A percentile compares a stretch with the other conserved stretches of the same genome.
Evolutionary conservation across 805 yeast genomes (phyloP).

Genomic region (Wickerhamiella bombiphila): DNA sequence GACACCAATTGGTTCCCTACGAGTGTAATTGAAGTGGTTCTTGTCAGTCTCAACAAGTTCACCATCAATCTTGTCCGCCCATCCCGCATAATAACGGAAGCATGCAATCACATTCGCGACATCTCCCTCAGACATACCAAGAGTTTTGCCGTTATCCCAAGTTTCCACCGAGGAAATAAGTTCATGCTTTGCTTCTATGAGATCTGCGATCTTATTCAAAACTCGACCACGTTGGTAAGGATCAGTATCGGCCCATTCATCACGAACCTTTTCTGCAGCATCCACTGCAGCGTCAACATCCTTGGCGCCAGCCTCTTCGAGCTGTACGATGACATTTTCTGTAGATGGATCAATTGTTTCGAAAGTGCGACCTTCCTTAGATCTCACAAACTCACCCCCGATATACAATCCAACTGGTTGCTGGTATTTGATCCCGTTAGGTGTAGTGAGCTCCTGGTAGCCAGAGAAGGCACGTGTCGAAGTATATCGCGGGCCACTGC

Average conservation of each 20-base stretch:
- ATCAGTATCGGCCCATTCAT: constrained; percentile 49
- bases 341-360: constrained; percentile 56
- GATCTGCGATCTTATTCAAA: constrained; percentile 59
- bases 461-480: too few species aligned
- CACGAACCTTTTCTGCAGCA: constrained; percentile 70
- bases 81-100: constrained; percentile 77
- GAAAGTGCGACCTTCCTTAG: constrained; percentile 47
- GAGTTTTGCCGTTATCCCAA: constrained; percentile 78
- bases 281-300: constrained; percentile 77
- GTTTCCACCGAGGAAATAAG: constrained; percentile 69
- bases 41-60: constrained; percentile 59
- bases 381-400: constrained; percentile 42
- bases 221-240: constrained; percentile 60
- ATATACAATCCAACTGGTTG: constrained; percentile 82
- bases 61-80: constrained; percentile 79
- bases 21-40: constrained; percentile 60
- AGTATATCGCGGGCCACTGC: too few species aligned
- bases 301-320: constrained; percentile 60
- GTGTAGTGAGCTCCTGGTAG: background rate
- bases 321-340: constrained; percentile 51
- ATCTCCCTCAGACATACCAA: constrained; percentile 48
- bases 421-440: constrained; percentile 21
- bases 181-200: constrained; percentile 58
- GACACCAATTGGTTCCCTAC: constrained; percentile 85
- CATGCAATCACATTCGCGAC: constrained; percentile 53